Evolutionary conservation across 2,329 filamentous ascomycete genomes (phyloP).

Genomic region (Teratosphaeria nubilosa): DNA sequence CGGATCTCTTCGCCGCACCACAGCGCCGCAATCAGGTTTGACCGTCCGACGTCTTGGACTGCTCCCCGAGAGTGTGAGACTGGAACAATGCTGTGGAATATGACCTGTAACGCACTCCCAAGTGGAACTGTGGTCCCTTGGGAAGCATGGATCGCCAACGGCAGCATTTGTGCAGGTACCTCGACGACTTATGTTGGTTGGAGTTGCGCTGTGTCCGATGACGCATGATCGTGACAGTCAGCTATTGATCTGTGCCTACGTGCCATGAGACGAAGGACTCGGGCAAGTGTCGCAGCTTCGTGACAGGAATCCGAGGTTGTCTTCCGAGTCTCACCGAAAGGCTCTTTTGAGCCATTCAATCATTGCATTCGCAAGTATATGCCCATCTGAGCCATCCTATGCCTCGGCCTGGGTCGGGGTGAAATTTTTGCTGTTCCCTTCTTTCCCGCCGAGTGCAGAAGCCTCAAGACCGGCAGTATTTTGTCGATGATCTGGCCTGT

Average conservation of each 20-base stretch:
- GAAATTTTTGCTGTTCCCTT: no score
- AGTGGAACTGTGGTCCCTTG: background rate
- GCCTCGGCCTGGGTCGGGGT: no score
- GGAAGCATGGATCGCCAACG: background rate
- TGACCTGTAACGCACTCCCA: background rate
- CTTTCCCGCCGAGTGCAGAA: no score
- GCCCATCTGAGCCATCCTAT: no score
- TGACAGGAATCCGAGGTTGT: background rate
- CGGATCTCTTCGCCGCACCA: background rate
- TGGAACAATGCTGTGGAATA: background rate
- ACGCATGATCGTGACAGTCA: background rate
- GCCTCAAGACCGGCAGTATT: no score
- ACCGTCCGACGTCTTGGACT: background rate
- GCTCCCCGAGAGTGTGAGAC: background rate
- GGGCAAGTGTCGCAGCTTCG: background rate
- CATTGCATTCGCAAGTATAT: background rate
- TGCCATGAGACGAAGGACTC: background rate
- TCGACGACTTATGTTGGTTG: background rate
- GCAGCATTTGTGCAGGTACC: background rate
- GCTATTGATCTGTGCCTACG: background rate
- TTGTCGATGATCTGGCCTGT: no score
- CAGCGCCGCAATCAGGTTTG: background rate
- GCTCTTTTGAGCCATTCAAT: background rate
- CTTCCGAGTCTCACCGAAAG: background rate
- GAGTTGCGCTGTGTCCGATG: background rate